Evolutionary conservation across 2,329 filamentous ascomycete species (phyloP).

Genomic region (Drechslerella stenobrocha): DNA sequence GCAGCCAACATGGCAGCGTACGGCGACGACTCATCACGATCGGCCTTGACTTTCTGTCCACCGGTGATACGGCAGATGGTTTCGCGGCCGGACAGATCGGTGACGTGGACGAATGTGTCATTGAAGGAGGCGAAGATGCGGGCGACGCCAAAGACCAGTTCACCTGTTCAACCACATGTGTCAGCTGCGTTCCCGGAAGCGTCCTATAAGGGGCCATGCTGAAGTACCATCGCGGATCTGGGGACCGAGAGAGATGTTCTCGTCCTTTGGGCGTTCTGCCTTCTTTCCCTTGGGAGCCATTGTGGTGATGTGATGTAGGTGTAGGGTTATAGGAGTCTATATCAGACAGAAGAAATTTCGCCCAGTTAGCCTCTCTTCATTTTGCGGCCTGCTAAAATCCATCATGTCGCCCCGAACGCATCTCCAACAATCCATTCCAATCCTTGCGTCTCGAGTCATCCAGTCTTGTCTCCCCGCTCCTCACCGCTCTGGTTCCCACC

Average conservation of each 20-base stretch:
- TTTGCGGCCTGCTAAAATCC: constrained; percentile 1
- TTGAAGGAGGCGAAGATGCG: constrained; percentile 97
- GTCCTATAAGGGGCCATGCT: constrained; percentile 26
- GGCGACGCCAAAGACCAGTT: constrained; percentile 97
- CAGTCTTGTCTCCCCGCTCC: constrained; percentile 13
- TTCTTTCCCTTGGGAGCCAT: constrained; percentile 92
- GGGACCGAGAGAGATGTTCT: constrained; percentile 98
- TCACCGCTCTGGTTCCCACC: constrained; percentile 4
- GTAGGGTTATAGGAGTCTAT: constrained; percentile 38
- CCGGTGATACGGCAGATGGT: constrained; percentile 99
- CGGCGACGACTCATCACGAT: constrained; percentile 99
- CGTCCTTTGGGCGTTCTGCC: constrained; percentile 72
- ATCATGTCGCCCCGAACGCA: constrained; percentile 1
- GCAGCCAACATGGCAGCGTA: constrained; percentile 99
- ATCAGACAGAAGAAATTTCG: constrained; percentile 17
- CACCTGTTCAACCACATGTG: constrained; percentile 62
- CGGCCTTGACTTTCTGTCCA: constrained; percentile 99
- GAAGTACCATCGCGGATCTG: constrained; percentile 84
- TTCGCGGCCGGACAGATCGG: constrained; percentile 99
- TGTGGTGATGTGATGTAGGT: constrained; percentile 35
- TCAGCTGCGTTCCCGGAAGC: not conserved
- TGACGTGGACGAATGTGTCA: constrained; percentile 96
- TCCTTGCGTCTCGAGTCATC: constrained; percentile 18
- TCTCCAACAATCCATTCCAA: constrained; percentile 17
- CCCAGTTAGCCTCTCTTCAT: constrained; percentile 33